Percentiles rank a stretch among this genome's conserved stretches.
Conservation (phyloP, 2,329 filamentous ascomycete species). For the Fusarium sublunatum region DNA sequence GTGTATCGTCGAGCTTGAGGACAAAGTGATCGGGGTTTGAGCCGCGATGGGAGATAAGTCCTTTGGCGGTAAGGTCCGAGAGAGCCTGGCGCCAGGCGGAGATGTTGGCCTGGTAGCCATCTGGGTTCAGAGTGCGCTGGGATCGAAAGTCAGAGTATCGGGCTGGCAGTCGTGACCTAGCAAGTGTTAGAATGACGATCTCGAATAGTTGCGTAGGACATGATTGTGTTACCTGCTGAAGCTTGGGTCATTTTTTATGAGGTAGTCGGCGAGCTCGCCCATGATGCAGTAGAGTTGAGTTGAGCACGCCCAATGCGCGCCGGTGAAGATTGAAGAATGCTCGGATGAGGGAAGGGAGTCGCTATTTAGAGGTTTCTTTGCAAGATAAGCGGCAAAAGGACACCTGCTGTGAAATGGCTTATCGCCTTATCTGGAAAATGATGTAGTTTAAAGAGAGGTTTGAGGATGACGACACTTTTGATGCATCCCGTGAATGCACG, state of each 20-base stretch:
- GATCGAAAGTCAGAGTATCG: constrained; percentile 88
- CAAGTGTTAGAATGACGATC: neutral
- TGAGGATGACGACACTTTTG: constrained; percentile 35
- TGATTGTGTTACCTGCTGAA: constrained; percentile 63
- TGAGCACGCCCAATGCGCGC: constrained; percentile 2
- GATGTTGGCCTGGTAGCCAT: constrained; percentile 85
- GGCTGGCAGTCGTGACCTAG: constrained; percentile 80
- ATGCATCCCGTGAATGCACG: constrained; percentile 22
- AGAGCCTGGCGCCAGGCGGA: constrained; percentile 82
- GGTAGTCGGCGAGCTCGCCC: constrained; percentile 76
- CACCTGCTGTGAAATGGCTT: neutral
- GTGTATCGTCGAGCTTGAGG: constrained; percentile 67
- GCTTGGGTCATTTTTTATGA: constrained; percentile 69
- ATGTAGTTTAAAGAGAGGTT: constrained; percentile 8
- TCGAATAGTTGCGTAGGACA: neutral
- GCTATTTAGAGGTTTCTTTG: neutral
- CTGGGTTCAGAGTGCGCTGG: constrained; percentile 81
- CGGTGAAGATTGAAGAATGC: neutral
- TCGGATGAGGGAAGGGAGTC: neutral
- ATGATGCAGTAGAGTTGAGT: constrained; percentile 54
- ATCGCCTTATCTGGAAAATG: neutral
- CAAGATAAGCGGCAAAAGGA: neutral
- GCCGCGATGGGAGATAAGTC: constrained; percentile 59
- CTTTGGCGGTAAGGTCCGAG: constrained; percentile 73
- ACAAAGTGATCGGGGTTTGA: constrained; percentile 61